phyloP scores from a whole-genome alignment of 148 eudicot genomes.

The Vaccinium darrowii region DNA sequence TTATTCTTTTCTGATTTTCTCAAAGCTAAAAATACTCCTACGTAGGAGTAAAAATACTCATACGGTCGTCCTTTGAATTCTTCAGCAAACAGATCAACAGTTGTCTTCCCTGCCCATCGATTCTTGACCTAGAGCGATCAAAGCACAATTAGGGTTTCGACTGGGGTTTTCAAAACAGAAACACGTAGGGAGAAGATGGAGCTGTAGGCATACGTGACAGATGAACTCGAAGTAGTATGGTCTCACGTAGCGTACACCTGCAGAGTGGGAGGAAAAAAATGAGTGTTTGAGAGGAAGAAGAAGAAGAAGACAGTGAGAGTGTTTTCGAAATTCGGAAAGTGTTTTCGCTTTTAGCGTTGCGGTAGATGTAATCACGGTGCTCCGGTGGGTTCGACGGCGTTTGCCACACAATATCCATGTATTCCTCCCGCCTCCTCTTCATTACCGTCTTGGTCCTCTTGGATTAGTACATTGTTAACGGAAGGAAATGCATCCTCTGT shows the following conservation, averaged over 20 bases:
- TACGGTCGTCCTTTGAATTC: conserved; percentile 85
- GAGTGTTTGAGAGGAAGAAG: too few relatives aligned
- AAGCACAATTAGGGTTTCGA: conserved; percentile 16
- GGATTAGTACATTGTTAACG: background rate
- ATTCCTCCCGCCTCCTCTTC: conserved; percentile 52
- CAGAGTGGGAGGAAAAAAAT: conserved; percentile 8
- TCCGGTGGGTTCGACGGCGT: conserved; percentile 82
- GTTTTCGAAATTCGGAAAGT: background rate
- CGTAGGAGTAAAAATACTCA: too few relatives aligned
- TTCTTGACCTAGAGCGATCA: conserved; percentile 44
- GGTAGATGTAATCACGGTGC: conserved; percentile 75
- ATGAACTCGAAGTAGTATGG: conserved; percentile 98
- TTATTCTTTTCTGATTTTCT: too few relatives aligned
- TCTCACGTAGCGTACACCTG: conserved; percentile 85
- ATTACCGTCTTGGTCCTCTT: conserved; percentile 13
- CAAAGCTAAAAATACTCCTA: too few relatives aligned
- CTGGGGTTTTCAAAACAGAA: too few relatives aligned
- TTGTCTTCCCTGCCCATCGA: conserved; percentile 90
- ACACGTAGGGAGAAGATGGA: background rate
- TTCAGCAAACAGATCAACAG: conserved; percentile 81
- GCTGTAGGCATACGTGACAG: conserved; percentile 59
- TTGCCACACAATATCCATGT: conserved; percentile 93
- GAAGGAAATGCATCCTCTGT: too few relatives aligned
- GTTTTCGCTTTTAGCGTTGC: conserved; percentile 44
- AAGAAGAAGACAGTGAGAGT: too few relatives aligned